Conservation (phyloP, 2,329 filamentous ascomycete genomes). For the Magnaporthiopsis incrustans region DNA sequence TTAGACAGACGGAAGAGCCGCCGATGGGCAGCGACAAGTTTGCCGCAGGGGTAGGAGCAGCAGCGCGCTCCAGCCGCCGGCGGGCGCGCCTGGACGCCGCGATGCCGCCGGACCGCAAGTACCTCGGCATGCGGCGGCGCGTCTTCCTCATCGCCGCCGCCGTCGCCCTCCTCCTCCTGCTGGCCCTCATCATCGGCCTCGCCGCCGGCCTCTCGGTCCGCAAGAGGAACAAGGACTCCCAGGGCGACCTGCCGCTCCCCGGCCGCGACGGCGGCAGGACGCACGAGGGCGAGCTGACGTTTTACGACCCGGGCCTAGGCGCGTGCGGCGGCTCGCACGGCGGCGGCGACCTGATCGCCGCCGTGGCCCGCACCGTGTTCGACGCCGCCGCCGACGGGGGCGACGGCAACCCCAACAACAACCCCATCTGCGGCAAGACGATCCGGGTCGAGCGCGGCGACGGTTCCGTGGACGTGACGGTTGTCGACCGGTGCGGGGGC, state of each 20-base stretch:
- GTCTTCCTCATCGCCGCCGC: constrained; percentile 4
- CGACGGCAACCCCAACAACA: constrained; percentile 11
- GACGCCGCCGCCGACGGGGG: constrained; percentile 6
- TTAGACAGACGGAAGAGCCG: background rate
- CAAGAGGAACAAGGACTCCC: too few relatives aligned
- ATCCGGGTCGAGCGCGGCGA: constrained; percentile 47
- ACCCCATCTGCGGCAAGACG: constrained; percentile 42
- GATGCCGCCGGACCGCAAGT: constrained; percentile 5
- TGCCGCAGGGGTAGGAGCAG: too few relatives aligned
- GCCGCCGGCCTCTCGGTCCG: constrained; percentile 6
- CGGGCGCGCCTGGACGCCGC: constrained; percentile 2
- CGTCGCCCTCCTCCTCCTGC: background rate
- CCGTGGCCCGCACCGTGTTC: constrained; percentile 9
- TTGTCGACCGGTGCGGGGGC: constrained; percentile 59
- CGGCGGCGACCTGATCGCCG: constrained; percentile 8
- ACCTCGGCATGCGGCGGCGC: constrained; percentile 6
- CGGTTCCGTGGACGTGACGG: constrained; percentile 43
- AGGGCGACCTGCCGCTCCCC: constrained; percentile 4
- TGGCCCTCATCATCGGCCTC: constrained; percentile 6
- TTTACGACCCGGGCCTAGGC: constrained; percentile 7
- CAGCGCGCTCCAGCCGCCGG: background rate
- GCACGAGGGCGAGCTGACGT: constrained; percentile 7
- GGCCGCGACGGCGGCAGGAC: constrained; percentile 5
- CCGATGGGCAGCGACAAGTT: background rate
- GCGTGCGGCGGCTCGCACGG: constrained; percentile 7